phyloP scores from a whole-genome alignment of 2,329 filamentous ascomycete species.

The Periconia macrospinosa region DNA sequence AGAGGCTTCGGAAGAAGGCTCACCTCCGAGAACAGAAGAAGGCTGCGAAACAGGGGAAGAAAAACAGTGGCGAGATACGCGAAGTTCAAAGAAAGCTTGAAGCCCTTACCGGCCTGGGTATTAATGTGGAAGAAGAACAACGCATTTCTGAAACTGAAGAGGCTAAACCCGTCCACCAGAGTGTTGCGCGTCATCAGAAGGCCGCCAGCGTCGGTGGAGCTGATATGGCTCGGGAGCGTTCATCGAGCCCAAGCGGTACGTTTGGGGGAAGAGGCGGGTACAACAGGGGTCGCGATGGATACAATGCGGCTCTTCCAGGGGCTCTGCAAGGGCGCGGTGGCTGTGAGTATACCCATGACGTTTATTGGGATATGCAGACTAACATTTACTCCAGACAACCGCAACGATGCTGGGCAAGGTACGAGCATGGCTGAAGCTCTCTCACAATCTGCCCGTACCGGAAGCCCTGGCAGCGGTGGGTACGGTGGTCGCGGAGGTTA shows the following conservation, averaged over 20 bases:
- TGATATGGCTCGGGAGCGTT: slow-evolving; percentile 25
- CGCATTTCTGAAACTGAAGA: slow-evolving; percentile 33
- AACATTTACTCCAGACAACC: slow-evolving; percentile 11
- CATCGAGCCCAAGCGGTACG: slow-evolving; percentile 32
- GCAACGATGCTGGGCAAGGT: slow-evolving; percentile 16
- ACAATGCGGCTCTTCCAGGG: slow-evolving; percentile 33
- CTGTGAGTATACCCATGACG: slow-evolving; percentile 10
- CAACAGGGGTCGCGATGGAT: slow-evolving; percentile 40
- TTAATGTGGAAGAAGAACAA: slow-evolving; percentile 35
- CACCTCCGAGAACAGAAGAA: slow-evolving; percentile 44
- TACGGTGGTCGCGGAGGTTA: slow-evolving; percentile 15
- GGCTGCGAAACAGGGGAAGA: slow-evolving; percentile 31
- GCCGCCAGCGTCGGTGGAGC: slow-evolving; percentile 31
- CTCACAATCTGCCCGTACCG: slow-evolving; percentile 20
- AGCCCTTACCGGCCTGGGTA: slow-evolving; percentile 36
- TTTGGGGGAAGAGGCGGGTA: slow-evolving; percentile 37
- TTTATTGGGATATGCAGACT: neutral
- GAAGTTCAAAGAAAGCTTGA: slow-evolving; percentile 32
- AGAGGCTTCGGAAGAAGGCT: slow-evolving; percentile 40
- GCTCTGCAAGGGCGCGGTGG: slow-evolving; percentile 34
- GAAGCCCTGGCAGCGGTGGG: slow-evolving; percentile 14
- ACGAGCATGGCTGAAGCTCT: slow-evolving; percentile 23
- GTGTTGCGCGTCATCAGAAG: slow-evolving; percentile 30
- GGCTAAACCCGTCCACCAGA: slow-evolving; percentile 28
- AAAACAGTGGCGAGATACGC: slow-evolving; percentile 26